Conservation (phyloP, 768 basidiomycete species). For the Cystofilobasidium bisporidii region DNA sequence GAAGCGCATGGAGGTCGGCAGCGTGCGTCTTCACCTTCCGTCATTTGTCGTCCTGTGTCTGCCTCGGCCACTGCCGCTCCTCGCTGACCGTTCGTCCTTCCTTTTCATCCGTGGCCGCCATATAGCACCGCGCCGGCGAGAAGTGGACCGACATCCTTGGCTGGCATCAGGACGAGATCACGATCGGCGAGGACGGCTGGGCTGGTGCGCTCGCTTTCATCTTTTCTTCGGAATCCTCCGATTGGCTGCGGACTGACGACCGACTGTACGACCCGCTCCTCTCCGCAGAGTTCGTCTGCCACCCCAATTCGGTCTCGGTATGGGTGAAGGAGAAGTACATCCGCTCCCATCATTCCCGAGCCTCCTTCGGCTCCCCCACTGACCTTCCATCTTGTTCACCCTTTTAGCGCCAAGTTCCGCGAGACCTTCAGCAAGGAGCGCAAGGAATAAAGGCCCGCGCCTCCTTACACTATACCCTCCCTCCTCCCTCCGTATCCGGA, state of each 20-base stretch:
- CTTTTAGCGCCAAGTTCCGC: conserved; percentile 39
- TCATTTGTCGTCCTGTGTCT: neutral
- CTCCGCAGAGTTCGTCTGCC: conserved; percentile 41
- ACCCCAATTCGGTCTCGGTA: conserved; percentile 41
- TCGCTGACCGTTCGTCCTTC: too few species aligned
- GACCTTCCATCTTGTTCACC: neutral
- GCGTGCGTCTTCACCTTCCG: conserved; percentile 28
- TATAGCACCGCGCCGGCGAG: conserved; percentile 43
- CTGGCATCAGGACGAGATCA: conserved; percentile 45
- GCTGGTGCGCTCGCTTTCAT: neutral
- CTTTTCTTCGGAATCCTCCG: too few species aligned
- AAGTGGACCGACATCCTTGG: conserved; percentile 46
- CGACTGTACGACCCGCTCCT: too few species aligned
- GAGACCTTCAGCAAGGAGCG: conserved; percentile 43
- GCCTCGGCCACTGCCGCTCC: too few species aligned
- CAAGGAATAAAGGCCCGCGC: too few species aligned
- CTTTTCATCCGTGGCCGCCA: neutral
- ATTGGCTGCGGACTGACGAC: too few species aligned
- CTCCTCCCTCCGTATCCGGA: too few species aligned
- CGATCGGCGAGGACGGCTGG: conserved; percentile 42
- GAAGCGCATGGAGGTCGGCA: conserved; percentile 41
- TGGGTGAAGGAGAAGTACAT: conserved; percentile 42
- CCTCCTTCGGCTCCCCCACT: too few species aligned
- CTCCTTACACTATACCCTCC: too few species aligned
- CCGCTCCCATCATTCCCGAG: too few species aligned